Evolutionary conservation across 1,284 basidiomycete genomes (phyloP), one percentile per base, ranked within the genome.

Genomic region (Leccinum pachyderme): DNA sequence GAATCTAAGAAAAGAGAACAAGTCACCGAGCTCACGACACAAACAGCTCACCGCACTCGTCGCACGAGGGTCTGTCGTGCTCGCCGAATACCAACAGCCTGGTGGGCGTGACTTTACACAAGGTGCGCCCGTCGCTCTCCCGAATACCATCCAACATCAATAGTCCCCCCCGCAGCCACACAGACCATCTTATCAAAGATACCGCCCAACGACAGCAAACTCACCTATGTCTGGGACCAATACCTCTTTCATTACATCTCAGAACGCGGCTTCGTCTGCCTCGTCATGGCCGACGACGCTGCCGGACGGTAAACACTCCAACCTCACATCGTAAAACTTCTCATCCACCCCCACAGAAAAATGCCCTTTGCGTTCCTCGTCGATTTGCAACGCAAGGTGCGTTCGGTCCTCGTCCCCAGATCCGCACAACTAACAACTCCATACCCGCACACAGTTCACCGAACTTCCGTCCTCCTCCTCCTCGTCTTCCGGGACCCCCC

Each of bases 171-270:
- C n/a, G n/a, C n/a, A 84, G 95, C 96, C 15, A 92, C 91, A 7
- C 88, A 94, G 64, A 93, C 91, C 0, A 97, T 98, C 63, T 79
- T 99, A 13, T 89, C 88, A 43, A 96, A 96, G 78, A 98, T 98
- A 67, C 93, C 95, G 1, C 92, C 92, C 2, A 92, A 93, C 69
- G 87, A 97, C 73, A 91, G 90, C 71, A 97, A 97, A 73, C 81
- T 98, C 53, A 96, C 93, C 33, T 98, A 96, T 77, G 92, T 91
- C 50, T 95, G 93, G 93, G 93, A 97, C 70, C 87, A 95, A 73
- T 96, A 93, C 70, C 80, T 98, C 28, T 97, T 98, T 69, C 96
- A 99, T 75, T 98, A 98, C 74, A 82, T 96, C 59, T 91, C 91
- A 8, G 91, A 93, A 59, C 86, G 84, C 31, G 91, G 91, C 0